Evolutionary conservation across 2,329 filamentous ascomycete species (phyloP), one percentile per base, ranked within the genome.

Genomic region (Colletotrichum nymphaeae): DNA sequence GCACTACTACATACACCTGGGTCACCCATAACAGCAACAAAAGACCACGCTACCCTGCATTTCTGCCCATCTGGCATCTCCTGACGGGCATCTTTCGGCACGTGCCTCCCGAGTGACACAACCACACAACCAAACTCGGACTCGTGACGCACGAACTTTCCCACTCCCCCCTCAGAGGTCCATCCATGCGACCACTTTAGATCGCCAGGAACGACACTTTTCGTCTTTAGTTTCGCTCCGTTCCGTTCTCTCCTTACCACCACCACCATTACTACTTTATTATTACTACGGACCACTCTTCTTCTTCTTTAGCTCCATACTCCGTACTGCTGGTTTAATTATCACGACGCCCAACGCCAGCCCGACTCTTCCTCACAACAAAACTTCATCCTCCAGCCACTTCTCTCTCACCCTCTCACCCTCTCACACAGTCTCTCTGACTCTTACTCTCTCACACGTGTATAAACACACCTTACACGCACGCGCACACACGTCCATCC

Each of bases 71-170:
- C 37, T 14, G 35, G 12, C 55, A 30, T 28, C 16, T 56, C 22
- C 52, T 42, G 19, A 30, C 53, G 32, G 63, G 24, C 52, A 42
- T 19, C 63, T 49, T 56, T 28, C 49, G 32, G 32, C 52, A 57
- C 71, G 67, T 66, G 71, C 67, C 71, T 59, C 52, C 56, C 59
- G 26, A 66, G 67, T 71, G 71, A 63, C 67, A 71, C 67, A 63
- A 37, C 62, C 49, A 63, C 67, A 71, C 67, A 63, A 37, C 67
- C 49, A 66, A 58, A 32, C 22, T 46, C 42, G 67, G 55, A 73
- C 70, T 71, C 71, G 67, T 73, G 67, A 73, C 71, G 67, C 60
- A 73, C 66, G 35, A 73, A 71, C 63, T 19, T 22, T 30, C 63
- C 63, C 52, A 28, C 52, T n/a, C 19, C 14, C 53, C 37, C 37